Conservation (phyloP, 2,329 filamentous ascomycete genomes). For the Fusarium proliferatum region DNA sequence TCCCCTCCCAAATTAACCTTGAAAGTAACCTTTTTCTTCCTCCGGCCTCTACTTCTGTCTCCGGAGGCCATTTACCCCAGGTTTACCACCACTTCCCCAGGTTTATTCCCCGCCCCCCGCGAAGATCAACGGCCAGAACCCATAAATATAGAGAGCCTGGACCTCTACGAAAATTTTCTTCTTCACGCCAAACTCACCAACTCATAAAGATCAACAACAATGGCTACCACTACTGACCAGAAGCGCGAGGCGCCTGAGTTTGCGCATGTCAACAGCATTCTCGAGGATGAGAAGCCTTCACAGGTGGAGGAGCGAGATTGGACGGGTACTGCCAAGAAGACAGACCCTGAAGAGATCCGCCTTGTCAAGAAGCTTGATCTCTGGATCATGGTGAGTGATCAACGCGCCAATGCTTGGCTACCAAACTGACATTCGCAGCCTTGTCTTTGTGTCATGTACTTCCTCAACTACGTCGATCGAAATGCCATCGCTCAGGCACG, state of each 20-base stretch:
- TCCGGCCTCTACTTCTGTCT: conserved; percentile 31
- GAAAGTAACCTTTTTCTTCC: not conserved
- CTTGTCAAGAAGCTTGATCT: conserved; percentile 56
- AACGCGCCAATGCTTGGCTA: not conserved
- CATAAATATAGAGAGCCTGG: conserved; percentile 33
- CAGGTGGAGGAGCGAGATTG: conserved; percentile 47
- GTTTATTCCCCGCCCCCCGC: conserved; percentile 31
- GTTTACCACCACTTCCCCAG: conserved; percentile 21
- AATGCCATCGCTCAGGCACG: conserved; percentile 60
- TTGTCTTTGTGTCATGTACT: conserved; percentile 56
- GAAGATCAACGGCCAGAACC: conserved; percentile 6
- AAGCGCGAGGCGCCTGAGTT: conserved; percentile 31
- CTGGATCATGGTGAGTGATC: conserved; percentile 53
- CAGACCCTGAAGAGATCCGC: conserved; percentile 53
- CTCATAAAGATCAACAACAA: not conserved
- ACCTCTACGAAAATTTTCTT: not conserved
- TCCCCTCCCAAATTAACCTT: not conserved
- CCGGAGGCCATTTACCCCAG: conserved; percentile 28
- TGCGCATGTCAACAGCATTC: conserved; percentile 38
- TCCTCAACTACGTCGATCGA: conserved; percentile 57
- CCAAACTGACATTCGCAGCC: conserved; percentile 31
- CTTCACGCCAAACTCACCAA: not conserved
- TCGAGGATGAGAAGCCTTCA: conserved; percentile 39
- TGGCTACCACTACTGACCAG: conserved; percentile 12
- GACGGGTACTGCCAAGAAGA: conserved; percentile 52